A percentile compares a stretch with the other conserved stretches of the same genome.
Conservation (phyloP, 2,329 filamentous ascomycete genomes). For the Helotiales sp. region DNA sequence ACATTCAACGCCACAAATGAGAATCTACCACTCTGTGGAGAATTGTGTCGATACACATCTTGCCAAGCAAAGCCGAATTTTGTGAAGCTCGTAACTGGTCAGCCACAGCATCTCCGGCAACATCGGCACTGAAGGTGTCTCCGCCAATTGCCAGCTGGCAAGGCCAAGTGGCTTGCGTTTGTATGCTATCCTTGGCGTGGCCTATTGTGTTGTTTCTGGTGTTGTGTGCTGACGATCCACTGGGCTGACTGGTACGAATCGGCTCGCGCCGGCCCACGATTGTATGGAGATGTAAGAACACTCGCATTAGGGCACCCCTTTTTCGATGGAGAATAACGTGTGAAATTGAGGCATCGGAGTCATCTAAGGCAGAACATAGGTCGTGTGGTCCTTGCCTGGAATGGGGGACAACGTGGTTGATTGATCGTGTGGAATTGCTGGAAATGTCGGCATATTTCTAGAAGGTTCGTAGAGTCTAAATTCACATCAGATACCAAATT, state of each 20-base stretch:
- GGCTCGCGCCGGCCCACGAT: conserved; percentile 4
- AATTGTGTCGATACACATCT: background rate
- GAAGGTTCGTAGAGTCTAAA: no score
- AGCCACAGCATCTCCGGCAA: conserved; percentile 1
- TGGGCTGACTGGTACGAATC: background rate
- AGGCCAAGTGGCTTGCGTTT: conserved; percentile 7
- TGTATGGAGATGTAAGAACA: background rate
- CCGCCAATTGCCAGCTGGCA: conserved; percentile 5
- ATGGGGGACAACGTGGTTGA: background rate
- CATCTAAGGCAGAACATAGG: background rate
- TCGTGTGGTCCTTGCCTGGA: background rate
- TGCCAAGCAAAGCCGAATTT: background rate
- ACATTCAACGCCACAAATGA: background rate
- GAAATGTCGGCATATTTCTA: no score
- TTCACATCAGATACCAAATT: no score
- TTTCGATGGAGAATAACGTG: background rate
- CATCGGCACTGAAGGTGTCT: conserved; percentile 7
- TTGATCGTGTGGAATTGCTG: background rate
- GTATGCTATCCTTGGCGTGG: background rate
- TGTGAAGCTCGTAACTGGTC: background rate
- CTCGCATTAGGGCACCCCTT: conserved; percentile 1
- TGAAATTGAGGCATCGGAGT: background rate
- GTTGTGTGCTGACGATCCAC: background rate
- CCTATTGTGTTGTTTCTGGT: background rate
- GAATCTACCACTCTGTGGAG: background rate